These are phyloP conservation scores for Hansenula sp. DNA, from an alignment of 1,139 yeast species.

Conservation along the genomic window DNA sequence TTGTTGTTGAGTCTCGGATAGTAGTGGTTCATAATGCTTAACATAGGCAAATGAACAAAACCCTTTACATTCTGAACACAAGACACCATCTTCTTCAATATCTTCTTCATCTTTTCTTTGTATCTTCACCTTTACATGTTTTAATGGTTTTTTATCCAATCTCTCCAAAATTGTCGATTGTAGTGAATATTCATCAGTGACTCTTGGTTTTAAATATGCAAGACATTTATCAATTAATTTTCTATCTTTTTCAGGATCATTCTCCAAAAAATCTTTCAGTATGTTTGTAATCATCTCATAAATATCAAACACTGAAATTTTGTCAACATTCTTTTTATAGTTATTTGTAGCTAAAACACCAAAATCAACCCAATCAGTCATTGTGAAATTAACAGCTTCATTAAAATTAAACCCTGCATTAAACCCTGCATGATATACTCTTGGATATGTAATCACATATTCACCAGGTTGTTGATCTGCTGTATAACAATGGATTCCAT, in stretches of 20 bases:
- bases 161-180: conserved; percentile 9
- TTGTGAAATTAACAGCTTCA: conserved; percentile 78
- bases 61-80: conserved; percentile 29
- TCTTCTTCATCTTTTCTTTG: conserved; percentile 9
- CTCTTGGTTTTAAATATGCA: conserved; percentile 8
- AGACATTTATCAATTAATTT: conserved; percentile 13
- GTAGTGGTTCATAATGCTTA: conserved; percentile 10
- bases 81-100: conserved; percentile 23
- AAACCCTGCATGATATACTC: conserved; percentile 79
- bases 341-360: conserved; percentile 57
- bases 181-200: conserved; percentile 15
- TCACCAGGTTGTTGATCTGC: conserved; percentile 83
- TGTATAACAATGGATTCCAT: conserved; percentile 58
- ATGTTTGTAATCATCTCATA: conserved; percentile 28
- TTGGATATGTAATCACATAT: conserved; percentile 68
- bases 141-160: conserved; percentile 10
- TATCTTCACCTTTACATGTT: conserved; percentile 1
- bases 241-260: conserved; percentile 2
- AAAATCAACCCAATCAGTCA: conserved; percentile 61
- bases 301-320: conserved; percentile 33
- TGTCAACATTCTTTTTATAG: conserved; percentile 35
- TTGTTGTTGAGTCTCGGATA: conserved; percentile 14
- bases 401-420: conserved; percentile 74
- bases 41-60: conserved; percentile 31
- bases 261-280: conserved; percentile 3